Evolutionary conservation across 2,329 filamentous ascomycete species (phyloP).

Genomic region (Davidsoniella neocaledoniae): DNA sequence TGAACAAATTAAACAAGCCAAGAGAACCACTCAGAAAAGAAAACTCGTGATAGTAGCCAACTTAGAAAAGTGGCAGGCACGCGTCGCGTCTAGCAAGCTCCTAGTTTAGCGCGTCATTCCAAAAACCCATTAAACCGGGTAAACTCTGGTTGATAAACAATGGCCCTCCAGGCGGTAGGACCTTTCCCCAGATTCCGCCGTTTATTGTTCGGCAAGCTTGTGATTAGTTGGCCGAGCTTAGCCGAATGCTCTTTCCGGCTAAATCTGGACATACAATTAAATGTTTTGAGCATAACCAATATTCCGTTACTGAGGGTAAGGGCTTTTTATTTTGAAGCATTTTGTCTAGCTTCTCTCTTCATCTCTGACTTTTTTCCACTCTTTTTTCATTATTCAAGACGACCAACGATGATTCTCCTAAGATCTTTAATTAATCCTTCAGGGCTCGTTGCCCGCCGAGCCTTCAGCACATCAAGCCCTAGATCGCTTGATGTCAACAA

Average conservation of each 20-base stretch:
- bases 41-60: too few relatives aligned
- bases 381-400: slow-evolving; percentile 6
- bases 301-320: not conserved
- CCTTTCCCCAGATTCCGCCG: slow-evolving; percentile 2
- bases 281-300: too few relatives aligned
- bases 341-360: slow-evolving; percentile 6
- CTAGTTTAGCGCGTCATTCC: too few relatives aligned
- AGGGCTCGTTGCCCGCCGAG: slow-evolving; percentile 24
- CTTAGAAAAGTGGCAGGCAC: slow-evolving; percentile 2
- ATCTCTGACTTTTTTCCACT: slow-evolving; percentile 9
- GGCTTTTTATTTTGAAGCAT: not conserved
- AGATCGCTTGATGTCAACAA: slow-evolving; percentile 54
- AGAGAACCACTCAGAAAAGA: too few relatives aligned
- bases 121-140: slow-evolving; percentile 10
- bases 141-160: not conserved
- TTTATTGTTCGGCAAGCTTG: too few relatives aligned
- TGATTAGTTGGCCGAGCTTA: slow-evolving; percentile 26
- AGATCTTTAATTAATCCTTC: not conserved
- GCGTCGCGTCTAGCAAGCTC: slow-evolving; percentile 12
- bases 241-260: slow-evolving; percentile 16
- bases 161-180: not conserved
- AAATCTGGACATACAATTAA: too few relatives aligned
- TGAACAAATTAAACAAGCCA: too few relatives aligned
- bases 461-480: slow-evolving; percentile 54
- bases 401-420: not conserved